phyloP scores from a whole-genome alignment of 2,329 filamentous ascomycete genomes.

The Colletotrichum navitas region DNA sequence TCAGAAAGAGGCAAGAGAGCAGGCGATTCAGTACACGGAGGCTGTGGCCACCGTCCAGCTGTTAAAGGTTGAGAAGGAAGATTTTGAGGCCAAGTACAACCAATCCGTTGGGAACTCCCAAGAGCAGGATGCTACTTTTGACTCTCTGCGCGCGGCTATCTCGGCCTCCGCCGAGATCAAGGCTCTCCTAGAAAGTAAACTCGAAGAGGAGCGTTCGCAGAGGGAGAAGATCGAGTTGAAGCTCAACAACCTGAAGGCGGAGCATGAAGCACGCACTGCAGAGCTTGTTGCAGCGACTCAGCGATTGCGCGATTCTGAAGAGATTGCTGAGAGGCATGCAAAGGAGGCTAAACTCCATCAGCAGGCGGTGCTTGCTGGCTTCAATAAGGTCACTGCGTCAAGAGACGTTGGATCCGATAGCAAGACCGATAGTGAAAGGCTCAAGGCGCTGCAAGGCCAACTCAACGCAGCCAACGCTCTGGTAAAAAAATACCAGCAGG shows the following conservation, averaged over 20 bases:
- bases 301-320: slow-evolving; percentile 86
- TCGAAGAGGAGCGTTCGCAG: slow-evolving; percentile 84
- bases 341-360: slow-evolving; percentile 89
- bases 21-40: slow-evolving; percentile 82
- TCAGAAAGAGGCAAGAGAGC: slow-evolving; percentile 83
- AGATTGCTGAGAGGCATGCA: slow-evolving; percentile 87
- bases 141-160: slow-evolving; percentile 82
- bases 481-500: slow-evolving; percentile 89
- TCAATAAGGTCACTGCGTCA: slow-evolving; percentile 77
- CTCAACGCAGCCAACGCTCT: slow-evolving; percentile 81
- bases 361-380: slow-evolving; percentile 82
- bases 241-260: slow-evolving; percentile 79
- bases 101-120: slow-evolving; percentile 75
- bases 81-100: slow-evolving; percentile 76
- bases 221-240: slow-evolving; percentile 83
- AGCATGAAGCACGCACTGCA: slow-evolving; percentile 83
- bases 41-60: slow-evolving; percentile 80
- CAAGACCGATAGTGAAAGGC: slow-evolving; percentile 72
- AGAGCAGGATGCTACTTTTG: slow-evolving; percentile 78
- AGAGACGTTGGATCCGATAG: slow-evolving; percentile 63
- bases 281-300: slow-evolving; percentile 83
- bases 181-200: slow-evolving; percentile 79
- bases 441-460: slow-evolving; percentile 82
- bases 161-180: slow-evolving; percentile 83
- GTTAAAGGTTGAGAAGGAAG: slow-evolving; percentile 87